Base-by-base conservation (phyloP, 768 basidiomycete genomes). In the Royoungia palumana region DNA sequence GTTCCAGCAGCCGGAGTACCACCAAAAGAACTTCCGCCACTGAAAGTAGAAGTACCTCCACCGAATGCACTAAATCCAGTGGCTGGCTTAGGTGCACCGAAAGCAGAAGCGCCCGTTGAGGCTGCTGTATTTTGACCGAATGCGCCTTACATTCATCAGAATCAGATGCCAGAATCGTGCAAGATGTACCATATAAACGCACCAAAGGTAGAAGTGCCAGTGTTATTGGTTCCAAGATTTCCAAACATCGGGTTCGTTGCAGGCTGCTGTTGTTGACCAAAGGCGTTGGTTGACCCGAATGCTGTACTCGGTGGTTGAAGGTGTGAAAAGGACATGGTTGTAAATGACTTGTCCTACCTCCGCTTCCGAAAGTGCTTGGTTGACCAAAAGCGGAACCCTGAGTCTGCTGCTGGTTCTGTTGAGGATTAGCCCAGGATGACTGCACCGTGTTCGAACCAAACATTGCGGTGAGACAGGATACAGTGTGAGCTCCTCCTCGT, bases 171-270 rank as follows among this genome's bases (percentile, higher is more conserved):
- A 42, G 22, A 40, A 53, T 46, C 35, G 22, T 9, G 37, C 37
- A 46, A 47, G 50, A 19, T 37, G 22, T 17, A n/a, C 22, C 51
- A 43, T 35, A 49, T 19, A 35, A 40, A 57, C 63, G 37, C 54
- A 67, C 74, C 71, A 62, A 75, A 74, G 16, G 60, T 49, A 46
- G 73, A 59, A 32, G 72, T 56, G 34, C 68, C 63, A 17, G 68
- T 44, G 14, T 43, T 62, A 13, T 72, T 61, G 47, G 68, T 68
- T 21, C 70, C 72, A 39, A 83, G 62, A 53, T 77, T 80, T 41
- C 88, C 88, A 65, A 90, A 91, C 86, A 90, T 90, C 35, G 88
- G 85, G 60, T 89, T 89, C 5, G 81, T 77, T 57, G 78, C 78
- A 60, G 80, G 83, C 55, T 80, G 83, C 57, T 76, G 79, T 61